Evolutionary conservation across 352 stramenopile genomes (phyloP).

Genomic region (Peronosclerospora sorghi): DNA sequence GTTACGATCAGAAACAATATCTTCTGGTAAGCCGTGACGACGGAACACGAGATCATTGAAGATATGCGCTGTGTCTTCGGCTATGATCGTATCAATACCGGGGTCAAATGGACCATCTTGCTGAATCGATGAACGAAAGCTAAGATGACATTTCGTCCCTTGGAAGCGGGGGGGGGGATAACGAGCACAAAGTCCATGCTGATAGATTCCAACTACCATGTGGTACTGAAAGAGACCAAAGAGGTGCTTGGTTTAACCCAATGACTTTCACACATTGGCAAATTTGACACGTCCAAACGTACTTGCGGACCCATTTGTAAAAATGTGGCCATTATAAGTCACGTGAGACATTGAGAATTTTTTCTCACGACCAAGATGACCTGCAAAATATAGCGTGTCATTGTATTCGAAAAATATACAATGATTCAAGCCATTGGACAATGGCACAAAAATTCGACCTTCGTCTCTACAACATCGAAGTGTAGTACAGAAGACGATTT

Average conservation of each 20-base stretch:
- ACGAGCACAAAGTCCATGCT: too few species aligned
- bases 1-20: too few species aligned
- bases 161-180: too few species aligned
- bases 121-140: slow-evolving; percentile 16
- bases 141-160: not conserved
- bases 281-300: too few species aligned
- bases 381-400: slow-evolving; percentile 2
- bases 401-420: slow-evolving; percentile 5
- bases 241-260: not conserved
- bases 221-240: not conserved
- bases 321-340: not conserved
- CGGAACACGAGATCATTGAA: slow-evolving; percentile 15
- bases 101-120: too few species aligned
- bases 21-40: slow-evolving; percentile 5
- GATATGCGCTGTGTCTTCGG: slow-evolving; percentile 4
- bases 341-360: too few species aligned
- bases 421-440: slow-evolving; percentile 1
- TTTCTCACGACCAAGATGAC: slow-evolving; percentile 18
- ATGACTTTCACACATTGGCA: too few species aligned
- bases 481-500: too few species aligned
- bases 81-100: slow-evolving; percentile 2
- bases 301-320: not conserved
- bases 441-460: not conserved
- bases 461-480: too few species aligned
- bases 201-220: too few species aligned